Evolutionary conservation across 192 early-diverging fungal genomes (phyloP), one percentile per base, ranked within the genome.

Genomic region (Coemansia sp.): DNA sequence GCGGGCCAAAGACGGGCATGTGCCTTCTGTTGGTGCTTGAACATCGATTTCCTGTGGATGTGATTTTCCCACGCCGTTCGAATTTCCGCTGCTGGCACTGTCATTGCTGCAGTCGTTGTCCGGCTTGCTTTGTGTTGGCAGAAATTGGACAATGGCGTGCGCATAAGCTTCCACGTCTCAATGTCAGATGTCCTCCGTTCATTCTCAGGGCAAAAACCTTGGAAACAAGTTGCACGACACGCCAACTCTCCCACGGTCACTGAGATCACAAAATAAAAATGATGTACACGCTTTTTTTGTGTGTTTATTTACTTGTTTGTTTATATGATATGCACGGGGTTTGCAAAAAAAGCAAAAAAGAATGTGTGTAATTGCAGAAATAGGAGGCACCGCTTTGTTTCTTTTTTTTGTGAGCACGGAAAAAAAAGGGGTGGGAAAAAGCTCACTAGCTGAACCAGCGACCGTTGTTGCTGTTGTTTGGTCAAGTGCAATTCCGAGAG

Each of bases 241-340:
- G 12, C 49, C 57, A 71, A 71, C 62, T 71, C 69, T 71, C 69
- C 58, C 69, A 71, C 69, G 69, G 63, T 65, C 38, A 30, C 12
- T 45, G 8, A 14, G 42, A 45, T 45, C 42, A 45, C 10, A 16
- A 45, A 45, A 45, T 2, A 11, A 45, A 2, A 14, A 45, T 3
- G 42, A 45, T 2, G 10, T 14, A 11, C 42, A 7, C n/a, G n/a
- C n/a, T n/a, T n/a, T n/a, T n/a, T 45, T 2, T 11, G 5, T 45
- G 8, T 14, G 7, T 45, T 14, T 45, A 14, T 45, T 45, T 45
- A 14, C 16, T 45, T 45, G 12, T 45, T 45, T 45, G 42, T 45
- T 45, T 45, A 11, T 45, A 45, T 2, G 12, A 7, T 45, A 14
- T 14, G 12, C 42, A n/a, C n/a, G n/a, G n/a, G 42, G 42, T 7